Percentiles rank a stretch among this genome's conserved stretches.
phyloP scores from a whole-genome alignment of 2,329 filamentous ascomycete species.

The Botrytis fabae region DNA sequence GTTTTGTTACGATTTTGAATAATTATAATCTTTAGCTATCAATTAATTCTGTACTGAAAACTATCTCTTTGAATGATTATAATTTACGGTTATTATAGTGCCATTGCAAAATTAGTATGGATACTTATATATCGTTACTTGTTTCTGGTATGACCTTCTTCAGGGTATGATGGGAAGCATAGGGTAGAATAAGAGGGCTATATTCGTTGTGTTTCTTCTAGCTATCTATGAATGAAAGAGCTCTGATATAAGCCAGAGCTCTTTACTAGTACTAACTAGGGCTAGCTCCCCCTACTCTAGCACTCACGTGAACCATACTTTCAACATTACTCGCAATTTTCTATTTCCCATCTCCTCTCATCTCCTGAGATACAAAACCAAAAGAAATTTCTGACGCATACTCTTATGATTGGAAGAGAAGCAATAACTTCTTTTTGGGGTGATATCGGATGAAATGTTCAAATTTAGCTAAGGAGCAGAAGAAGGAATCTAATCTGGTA shows the following conservation, averaged over 20 bases:
- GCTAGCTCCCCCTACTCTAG: too few relatives aligned
- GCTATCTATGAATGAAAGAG: too few relatives aligned
- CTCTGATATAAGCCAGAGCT: too few relatives aligned
- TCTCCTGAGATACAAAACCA: neutral
- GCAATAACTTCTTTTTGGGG: too few relatives aligned
- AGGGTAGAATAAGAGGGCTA: too few relatives aligned
- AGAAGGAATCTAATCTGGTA: neutral
- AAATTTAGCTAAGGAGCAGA: neutral
- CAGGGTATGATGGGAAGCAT: too few relatives aligned
- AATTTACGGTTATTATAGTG: neutral
- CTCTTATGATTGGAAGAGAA: neutral
- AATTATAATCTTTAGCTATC: neutral
- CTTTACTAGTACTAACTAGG: too few relatives aligned
- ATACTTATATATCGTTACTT: neutral
- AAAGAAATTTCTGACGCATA: neutral
- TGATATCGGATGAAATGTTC: fast-evolving
- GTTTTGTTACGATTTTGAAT: neutral
- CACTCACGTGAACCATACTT: too few relatives aligned
- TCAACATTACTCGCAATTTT: neutral
- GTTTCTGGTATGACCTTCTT: too few relatives aligned
- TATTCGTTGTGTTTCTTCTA: too few relatives aligned
- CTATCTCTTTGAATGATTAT: neutral
- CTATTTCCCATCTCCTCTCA: neutral
- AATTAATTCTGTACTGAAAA: neutral
- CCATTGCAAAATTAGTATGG: neutral